Evolutionary conservation across 805 yeast genomes (phyloP).

Genomic region (Nakazawaea laoshanensis): DNA sequence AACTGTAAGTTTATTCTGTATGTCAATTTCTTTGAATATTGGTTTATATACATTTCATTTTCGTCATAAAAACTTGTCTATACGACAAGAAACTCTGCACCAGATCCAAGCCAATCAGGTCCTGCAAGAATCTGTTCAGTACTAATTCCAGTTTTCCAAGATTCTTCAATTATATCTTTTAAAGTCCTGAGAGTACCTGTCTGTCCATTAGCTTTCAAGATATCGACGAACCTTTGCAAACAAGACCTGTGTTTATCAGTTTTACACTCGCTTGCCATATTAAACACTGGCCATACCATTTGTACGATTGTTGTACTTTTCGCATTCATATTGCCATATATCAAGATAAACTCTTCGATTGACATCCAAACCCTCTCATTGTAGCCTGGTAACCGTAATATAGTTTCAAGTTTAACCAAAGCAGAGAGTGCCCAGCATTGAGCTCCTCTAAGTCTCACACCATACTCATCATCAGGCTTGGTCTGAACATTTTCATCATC

Average conservation of each 20-base stretch:
- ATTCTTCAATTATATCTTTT: constrained; percentile 31
- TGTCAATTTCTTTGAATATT: background rate
- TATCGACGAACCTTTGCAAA: constrained; percentile 27
- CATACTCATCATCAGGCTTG: constrained; percentile 21
- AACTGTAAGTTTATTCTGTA: background rate
- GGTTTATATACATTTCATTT: background rate
- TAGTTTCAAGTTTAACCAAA: constrained; percentile 20
- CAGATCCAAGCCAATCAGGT: constrained; percentile 38
- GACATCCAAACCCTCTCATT: constrained; percentile 20
- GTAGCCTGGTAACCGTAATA: constrained; percentile 16
- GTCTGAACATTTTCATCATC: constrained; percentile 9
- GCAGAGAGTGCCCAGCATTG: constrained; percentile 47
- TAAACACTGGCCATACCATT: constrained; percentile 57
- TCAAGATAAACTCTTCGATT: constrained; percentile 37
- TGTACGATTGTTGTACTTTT: constrained; percentile 43
- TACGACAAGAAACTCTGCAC: constrained; percentile 41
- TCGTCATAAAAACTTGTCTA: too few species aligned
- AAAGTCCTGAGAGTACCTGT: constrained; percentile 46
- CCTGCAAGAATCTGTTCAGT: constrained; percentile 34
- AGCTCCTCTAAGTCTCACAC: constrained; percentile 37
- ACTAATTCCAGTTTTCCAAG: constrained; percentile 35
- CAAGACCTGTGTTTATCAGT: constrained; percentile 22
- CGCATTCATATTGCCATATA: constrained; percentile 36
- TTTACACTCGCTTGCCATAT: constrained; percentile 36
- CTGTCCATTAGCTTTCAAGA: constrained; percentile 36